These are phyloP conservation scores for Vigna angularis DNA, from an alignment of 306 rosid genomes.

Conservation along the genomic window DNA sequence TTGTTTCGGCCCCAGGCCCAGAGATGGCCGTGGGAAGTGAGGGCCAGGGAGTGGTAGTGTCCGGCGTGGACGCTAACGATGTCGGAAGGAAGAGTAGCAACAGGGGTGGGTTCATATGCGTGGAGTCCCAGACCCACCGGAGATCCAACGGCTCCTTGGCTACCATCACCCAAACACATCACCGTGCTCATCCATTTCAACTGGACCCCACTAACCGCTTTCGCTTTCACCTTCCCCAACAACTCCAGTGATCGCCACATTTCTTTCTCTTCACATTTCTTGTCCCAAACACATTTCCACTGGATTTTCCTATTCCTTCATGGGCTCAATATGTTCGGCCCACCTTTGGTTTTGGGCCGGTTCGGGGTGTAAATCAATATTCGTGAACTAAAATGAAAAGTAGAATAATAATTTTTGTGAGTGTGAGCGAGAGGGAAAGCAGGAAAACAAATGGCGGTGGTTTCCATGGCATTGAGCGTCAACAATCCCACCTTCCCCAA, in stretches of 20 bases:
- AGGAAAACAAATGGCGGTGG: constrained; percentile 54
- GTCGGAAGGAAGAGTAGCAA: constrained; percentile 67
- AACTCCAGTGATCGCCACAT: constrained; percentile 47
- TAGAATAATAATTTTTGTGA: background rate
- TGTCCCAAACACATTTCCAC: background rate
- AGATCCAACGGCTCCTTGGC: constrained; percentile 83
- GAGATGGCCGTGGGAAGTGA: constrained; percentile 64
- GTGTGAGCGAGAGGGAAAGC: background rate
- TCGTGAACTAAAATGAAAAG: background rate
- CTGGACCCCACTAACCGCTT: constrained; percentile 12
- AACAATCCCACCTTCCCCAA: constrained; percentile 53
- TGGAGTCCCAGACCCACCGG: constrained; percentile 67
- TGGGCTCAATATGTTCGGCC: background rate
- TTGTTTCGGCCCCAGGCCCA: constrained; percentile 97
- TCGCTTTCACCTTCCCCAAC: constrained; percentile 22
- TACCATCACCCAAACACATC: constrained; percentile 94
- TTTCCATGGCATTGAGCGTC: constrained; percentile 58
- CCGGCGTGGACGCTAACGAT: constrained; percentile 67
- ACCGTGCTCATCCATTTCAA: constrained; percentile 67
- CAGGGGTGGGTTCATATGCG: constrained; percentile 75
- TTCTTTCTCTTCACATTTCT: background rate
- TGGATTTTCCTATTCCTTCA: background rate
- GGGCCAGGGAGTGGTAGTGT: constrained; percentile 87
- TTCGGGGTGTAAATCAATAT: background rate
- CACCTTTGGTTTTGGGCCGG: constrained; percentile 4